These are phyloP conservation scores for Liquidambar formosana DNA, from an alignment of 164 flowering plant genomes.

Conservation along the genomic window DNA sequence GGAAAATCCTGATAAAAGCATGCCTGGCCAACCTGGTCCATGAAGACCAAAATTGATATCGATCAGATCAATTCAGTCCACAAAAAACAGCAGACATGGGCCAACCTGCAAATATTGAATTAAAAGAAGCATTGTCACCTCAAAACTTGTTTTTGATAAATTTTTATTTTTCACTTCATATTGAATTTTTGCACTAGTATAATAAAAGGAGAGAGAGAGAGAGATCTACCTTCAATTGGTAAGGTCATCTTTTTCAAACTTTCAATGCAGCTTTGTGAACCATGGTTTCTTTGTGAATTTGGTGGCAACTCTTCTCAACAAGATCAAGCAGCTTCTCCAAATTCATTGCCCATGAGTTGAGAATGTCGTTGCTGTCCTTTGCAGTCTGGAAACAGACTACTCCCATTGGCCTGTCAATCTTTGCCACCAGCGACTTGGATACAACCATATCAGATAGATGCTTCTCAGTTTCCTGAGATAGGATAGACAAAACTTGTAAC, in stretches of 20 bases:
- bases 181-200: too few relatives aligned
- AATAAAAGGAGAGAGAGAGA: neutral
- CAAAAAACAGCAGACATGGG: neutral
- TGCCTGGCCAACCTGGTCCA: slow-evolving; percentile 3
- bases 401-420: slow-evolving; percentile 88
- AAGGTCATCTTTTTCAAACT: slow-evolving; percentile 31
- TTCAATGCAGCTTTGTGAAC: slow-evolving; percentile 85
- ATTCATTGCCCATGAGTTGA: slow-evolving; percentile 89
- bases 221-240: slow-evolving; percentile 10
- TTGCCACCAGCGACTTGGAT: slow-evolving; percentile 77
- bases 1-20: slow-evolving; percentile 1
- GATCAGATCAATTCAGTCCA: neutral
- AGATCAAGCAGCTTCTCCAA: slow-evolving; percentile 94
- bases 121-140: neutral
- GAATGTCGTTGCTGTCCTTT: slow-evolving; percentile 86
- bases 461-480: slow-evolving; percentile 83
- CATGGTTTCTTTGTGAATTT: slow-evolving; percentile 98
- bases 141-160: neutral
- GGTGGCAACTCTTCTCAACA: slow-evolving; percentile 98
- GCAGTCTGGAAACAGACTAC: slow-evolving; percentile 72
- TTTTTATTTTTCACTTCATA: neutral
- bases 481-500: neutral
- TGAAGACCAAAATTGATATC: neutral
- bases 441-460: slow-evolving; percentile 96
- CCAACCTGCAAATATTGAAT: slow-evolving; percentile 7